Evolutionary conservation across 345 rosid genomes (phyloP), one percentile per base, ranked within the genome.

Genomic region (Euphorbia tirucalli): DNA sequence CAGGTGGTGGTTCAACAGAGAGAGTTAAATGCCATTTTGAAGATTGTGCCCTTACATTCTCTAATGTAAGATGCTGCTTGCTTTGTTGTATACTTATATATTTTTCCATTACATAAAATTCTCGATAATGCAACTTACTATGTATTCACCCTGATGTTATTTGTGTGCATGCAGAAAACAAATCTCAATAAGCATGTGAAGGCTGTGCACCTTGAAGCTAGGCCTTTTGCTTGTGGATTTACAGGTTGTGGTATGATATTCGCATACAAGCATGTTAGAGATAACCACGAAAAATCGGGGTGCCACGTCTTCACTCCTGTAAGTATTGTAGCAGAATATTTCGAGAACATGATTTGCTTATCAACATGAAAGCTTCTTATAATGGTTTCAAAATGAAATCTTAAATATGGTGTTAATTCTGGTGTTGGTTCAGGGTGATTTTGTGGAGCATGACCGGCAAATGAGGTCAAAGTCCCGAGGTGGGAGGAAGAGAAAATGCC

Each of bases 211-310:
- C 79, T 85, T 60, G 84, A 83, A 69, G 73, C 69, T 44, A 80
- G 74, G 28, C 87, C 89, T 6, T 94, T 82, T 79, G 68, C 77
- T 1, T 88, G 97, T 31, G 74, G 93, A 25, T 78, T 85, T 70
- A 65, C 83, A 13, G 85, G 83, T 19, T 94, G 98, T 74, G 89
- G 85, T 49, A 81, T 70, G 92, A 88, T 81, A 70, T 92, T 92
- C 72, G 77, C 91, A 6, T 94, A 79, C 84, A 92, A 88, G 75
- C 98, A 94, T 52, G 93, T 92, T 5, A 86, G 97, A 71, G 88
- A 85, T 75, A 84, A 86, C 6, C 97, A 88, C 27, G 97, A 95
- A 81, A 87, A 88, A 25, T 77, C 88, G 0, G 84, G 82, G 1
- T 37, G 76, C 66, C 97, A 92, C 65, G 14, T 82, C 30, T 92